Percentiles rank a stretch among this genome's conserved stretches.
phyloP scores from a whole-genome alignment of 2,329 filamentous ascomycete genomes.

The Lecanicillium sp. region DNA sequence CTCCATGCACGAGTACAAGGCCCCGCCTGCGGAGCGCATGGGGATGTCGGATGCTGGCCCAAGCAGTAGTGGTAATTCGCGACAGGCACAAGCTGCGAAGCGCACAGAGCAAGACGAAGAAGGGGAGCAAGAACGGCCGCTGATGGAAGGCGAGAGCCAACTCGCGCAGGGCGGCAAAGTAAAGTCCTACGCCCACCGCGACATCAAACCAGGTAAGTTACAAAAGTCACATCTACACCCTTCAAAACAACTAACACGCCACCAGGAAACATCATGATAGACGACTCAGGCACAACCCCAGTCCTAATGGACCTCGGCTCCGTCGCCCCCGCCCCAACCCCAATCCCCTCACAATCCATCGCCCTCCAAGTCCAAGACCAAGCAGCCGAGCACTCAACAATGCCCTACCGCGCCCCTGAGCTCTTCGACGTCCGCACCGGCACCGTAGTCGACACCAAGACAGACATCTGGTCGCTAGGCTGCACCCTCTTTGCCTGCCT shows the following conservation, averaged over 20 bases:
- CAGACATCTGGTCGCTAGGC: constrained; percentile 95
- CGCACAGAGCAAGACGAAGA: constrained; percentile 58
- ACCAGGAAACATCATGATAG: constrained; percentile 92
- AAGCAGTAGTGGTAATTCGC: constrained; percentile 21
- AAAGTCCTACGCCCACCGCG: constrained; percentile 83
- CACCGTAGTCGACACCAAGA: constrained; percentile 85
- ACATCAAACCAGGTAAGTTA: constrained; percentile 84
- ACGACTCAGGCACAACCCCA: constrained; percentile 76
- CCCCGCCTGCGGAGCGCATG: constrained; percentile 39
- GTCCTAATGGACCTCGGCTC: constrained; percentile 98
- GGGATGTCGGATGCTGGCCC: constrained; percentile 37
- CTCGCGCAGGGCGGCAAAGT: constrained; percentile 60
- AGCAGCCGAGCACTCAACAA: constrained; percentile 92
- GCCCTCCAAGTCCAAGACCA: constrained; percentile 90
- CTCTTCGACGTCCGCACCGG: constrained; percentile 97
- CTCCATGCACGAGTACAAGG: constrained; percentile 81
- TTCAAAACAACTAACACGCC: neutral
- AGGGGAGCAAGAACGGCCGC: constrained; percentile 66
- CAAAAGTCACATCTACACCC: neutral
- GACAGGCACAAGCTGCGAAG: constrained; percentile 16
- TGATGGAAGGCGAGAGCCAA: constrained; percentile 69
- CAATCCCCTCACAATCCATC: constrained; percentile 81
- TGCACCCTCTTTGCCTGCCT: constrained; percentile 97
- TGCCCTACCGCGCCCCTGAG: constrained; percentile 96
- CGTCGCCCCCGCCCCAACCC: constrained; percentile 75